phyloP scores from a whole-genome alignment of 2,329 filamentous ascomycete species.

The Volutella citrinella region DNA sequence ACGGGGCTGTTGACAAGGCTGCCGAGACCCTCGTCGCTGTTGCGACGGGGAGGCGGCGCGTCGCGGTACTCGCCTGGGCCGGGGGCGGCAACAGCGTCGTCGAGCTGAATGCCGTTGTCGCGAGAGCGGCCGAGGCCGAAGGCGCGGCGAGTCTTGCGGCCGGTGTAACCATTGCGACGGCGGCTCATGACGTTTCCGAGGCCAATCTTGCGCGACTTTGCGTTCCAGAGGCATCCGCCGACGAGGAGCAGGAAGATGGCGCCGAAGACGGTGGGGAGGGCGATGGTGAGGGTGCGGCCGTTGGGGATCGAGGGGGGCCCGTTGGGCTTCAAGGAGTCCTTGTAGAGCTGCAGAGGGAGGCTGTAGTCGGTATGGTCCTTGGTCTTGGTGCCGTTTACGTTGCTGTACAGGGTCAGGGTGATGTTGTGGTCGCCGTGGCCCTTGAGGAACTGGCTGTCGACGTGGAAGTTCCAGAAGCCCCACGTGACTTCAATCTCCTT shows the following conservation, averaged over 20 bases:
- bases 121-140: constrained; percentile 33
- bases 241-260: constrained; percentile 46
- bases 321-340: constrained; percentile 35
- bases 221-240: constrained; percentile 57
- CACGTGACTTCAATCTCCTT: constrained; percentile 35
- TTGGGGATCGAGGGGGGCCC: constrained; percentile 30
- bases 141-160: constrained; percentile 36
- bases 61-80: constrained; percentile 36
- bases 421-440: constrained; percentile 42
- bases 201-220: constrained; percentile 45
- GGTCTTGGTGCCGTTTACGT: constrained; percentile 30
- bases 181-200: constrained; percentile 53
- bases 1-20: constrained; percentile 48
- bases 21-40: constrained; percentile 48
- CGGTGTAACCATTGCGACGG: constrained; percentile 40
- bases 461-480: constrained; percentile 48
- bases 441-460: constrained; percentile 36
- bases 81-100: constrained; percentile 26
- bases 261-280: constrained; percentile 48
- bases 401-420: constrained; percentile 43
- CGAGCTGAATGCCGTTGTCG: constrained; percentile 44
- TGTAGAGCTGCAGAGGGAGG: constrained; percentile 35
- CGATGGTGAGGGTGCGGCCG: constrained; percentile 47
- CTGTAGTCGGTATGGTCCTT: constrained; percentile 43
- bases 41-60: constrained; percentile 29